These are phyloP conservation scores for Trypanosoma avium DNA, from an alignment of 208 protist genomes.

Conservation along the genomic window DNA sequence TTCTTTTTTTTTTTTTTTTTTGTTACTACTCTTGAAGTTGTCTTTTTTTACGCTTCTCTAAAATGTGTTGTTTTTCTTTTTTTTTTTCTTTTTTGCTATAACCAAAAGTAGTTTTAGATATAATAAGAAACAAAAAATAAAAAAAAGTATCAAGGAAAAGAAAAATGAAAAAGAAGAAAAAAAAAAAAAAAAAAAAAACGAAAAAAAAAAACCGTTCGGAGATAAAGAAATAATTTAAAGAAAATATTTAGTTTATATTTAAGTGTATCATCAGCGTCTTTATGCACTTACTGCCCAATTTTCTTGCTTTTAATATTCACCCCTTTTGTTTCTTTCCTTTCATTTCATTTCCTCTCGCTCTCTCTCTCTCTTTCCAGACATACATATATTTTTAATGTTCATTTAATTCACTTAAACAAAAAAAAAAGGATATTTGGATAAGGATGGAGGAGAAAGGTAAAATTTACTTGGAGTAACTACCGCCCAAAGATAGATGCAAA, in stretches of 20 bases:
- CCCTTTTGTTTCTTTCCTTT: background rate
- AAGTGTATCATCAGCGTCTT: too few relatives aligned
- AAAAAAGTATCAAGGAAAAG: background rate
- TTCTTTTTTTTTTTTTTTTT: background rate
- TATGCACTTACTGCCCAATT: background rate
- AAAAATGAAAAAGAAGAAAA: background rate
- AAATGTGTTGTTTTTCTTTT: background rate
- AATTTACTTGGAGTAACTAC: too few relatives aligned
- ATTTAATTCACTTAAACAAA: background rate
- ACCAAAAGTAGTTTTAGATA: too few relatives aligned
- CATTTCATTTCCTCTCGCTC: background rate
- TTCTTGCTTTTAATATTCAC: background rate
- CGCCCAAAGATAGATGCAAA: too few relatives aligned
- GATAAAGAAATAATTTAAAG: background rate
- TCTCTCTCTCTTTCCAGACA: background rate
- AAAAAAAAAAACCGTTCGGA: background rate
- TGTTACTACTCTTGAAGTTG: background rate
- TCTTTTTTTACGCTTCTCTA: background rate
- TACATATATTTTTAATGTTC: background rate
- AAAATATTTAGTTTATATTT: too few relatives aligned
- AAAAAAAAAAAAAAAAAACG: background rate
- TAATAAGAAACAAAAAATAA: too few relatives aligned
- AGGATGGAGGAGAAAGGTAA: too few relatives aligned
- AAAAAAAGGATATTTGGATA: too few relatives aligned
- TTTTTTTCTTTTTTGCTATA: too few relatives aligned